Evolutionary conservation across 2,329 filamentous ascomycete genomes (phyloP), one percentile per base, ranked within the genome.

Genomic region (Trichoderma sp.): DNA sequence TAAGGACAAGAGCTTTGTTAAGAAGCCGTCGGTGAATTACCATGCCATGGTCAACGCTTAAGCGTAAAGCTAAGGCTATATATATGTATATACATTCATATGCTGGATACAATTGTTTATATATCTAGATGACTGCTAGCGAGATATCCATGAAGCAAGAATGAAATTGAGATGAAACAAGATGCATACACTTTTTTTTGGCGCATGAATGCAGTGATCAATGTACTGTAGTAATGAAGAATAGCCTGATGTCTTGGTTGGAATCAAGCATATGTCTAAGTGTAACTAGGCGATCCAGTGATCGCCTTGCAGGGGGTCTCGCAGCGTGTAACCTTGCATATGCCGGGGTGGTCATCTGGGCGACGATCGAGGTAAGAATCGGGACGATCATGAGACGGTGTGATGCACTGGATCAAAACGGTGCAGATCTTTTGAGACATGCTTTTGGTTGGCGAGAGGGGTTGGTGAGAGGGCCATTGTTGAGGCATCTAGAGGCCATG

Each of bases 11-110:
- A 69, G 58, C 36, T 43, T 64, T 5, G 57, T 62, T 3, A 58
- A 43, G 34, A 65, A 53, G 70, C 70, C 70, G 7, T 14, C 11
- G 21, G 24, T 72, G 3, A 43, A 73, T 34, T 73, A 73, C 28
- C 30, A 21, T 30, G 58, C 64, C 18, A 70, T 69, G 72, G 64
- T 73, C 8, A 72, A 70, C 28, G 72, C 63, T 11, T 73, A 66
- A 30, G 21, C n/a, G 14, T 66, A 43, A 43, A 51, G 47, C 15
- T 15, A 21, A 51, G 28, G n/a, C 9, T 34, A 24, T 24, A 53
- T n/a, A 26, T n/a, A 26, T 69, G 66, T 70, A 70, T 28, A 70
- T 70, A 70, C n/a, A 43, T 67, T 53, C 47, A 53, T 24, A 53
- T 30, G 56, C 28, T 58, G 56, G 56, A 58, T 58, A 53, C 47